These are phyloP conservation scores for Mikania micrantha DNA, from an alignment of 129 eudicot genomes.

Conservation along the genomic window DNA sequence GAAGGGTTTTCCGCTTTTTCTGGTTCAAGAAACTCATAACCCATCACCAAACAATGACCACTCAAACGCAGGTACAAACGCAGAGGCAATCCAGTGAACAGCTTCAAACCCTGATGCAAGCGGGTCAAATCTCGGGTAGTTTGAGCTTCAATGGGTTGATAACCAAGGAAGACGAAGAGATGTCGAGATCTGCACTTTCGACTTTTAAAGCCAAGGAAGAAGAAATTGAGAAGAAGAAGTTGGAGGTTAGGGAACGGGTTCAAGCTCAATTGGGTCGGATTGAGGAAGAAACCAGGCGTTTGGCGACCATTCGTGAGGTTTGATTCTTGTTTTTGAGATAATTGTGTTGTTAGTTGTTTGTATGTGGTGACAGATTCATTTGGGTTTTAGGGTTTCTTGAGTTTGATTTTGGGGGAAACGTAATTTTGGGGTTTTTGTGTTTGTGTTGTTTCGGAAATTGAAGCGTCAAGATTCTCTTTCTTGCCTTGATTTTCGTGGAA, in stretches of 20 bases:
- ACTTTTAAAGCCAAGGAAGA: slow-evolving; percentile 93
- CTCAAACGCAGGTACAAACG: slow-evolving; percentile 30
- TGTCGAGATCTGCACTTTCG: slow-evolving; percentile 78
- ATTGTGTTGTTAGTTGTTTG: not conserved
- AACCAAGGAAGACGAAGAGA: slow-evolving; percentile 74
- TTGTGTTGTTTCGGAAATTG: not conserved
- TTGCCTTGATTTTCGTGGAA: not conserved
- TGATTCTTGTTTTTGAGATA: not conserved
- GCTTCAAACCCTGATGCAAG: slow-evolving; percentile 57
- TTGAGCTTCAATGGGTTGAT: slow-evolving; percentile 73
- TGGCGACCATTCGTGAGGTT: slow-evolving; percentile 91
- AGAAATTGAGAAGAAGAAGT: slow-evolving; percentile 88
- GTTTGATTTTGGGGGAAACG: not conserved
- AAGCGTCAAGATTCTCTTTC: not conserved
- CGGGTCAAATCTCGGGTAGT: slow-evolving; percentile 74
- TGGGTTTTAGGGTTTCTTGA: not conserved
- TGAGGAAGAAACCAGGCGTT: slow-evolving; percentile 85
- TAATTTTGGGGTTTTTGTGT: slow-evolving; percentile 8
- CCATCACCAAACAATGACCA: slow-evolving; percentile 11
- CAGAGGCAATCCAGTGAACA: slow-evolving; percentile 45
- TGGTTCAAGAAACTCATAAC: not conserved
- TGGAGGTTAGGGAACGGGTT: slow-evolving; percentile 78
- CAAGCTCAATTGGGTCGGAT: slow-evolving; percentile 87
- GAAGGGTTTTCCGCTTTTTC: slow-evolving; percentile 24
- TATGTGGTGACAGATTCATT: not conserved